A percentile compares a stretch with the other conserved stretches of the same genome.
These are phyloP conservation scores for Talaromyces wortmannii DNA, from an alignment of 495 filamentous ascomycete genomes.

Conservation along the genomic window DNA sequence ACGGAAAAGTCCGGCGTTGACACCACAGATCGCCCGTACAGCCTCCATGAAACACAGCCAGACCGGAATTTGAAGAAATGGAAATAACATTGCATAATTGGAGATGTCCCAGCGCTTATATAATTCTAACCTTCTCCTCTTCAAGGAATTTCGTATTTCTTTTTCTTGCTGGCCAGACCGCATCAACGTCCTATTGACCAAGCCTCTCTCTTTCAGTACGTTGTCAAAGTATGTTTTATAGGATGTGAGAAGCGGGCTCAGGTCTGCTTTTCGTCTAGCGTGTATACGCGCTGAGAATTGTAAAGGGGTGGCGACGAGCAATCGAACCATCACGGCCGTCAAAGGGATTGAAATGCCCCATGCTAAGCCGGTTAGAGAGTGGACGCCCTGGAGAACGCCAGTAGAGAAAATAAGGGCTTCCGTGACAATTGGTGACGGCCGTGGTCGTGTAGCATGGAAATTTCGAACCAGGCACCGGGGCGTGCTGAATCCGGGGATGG, in stretches of 20 bases:
- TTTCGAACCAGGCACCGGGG: slow-evolving; percentile 23
- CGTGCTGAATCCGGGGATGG: slow-evolving; percentile 3
- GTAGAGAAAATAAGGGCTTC: slow-evolving; percentile 44
- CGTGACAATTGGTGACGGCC: slow-evolving; percentile 36
- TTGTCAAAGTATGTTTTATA: slow-evolving; percentile 30
- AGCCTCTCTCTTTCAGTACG: slow-evolving; percentile 12
- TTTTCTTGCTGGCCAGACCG: slow-evolving; percentile 2
- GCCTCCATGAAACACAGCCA: slow-evolving; percentile 65
- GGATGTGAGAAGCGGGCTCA: slow-evolving; percentile 44
- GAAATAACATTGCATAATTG: slow-evolving; percentile 8
- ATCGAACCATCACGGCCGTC: slow-evolving; percentile 56
- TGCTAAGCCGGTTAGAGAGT: slow-evolving; percentile 51
- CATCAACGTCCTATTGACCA: slow-evolving; percentile 7
- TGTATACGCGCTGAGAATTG: slow-evolving; percentile 41
- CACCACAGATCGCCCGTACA: slow-evolving; percentile 57
- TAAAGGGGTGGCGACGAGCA: slow-evolving; percentile 51
- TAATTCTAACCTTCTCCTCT: slow-evolving; percentile 25
- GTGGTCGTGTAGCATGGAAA: slow-evolving; percentile 38
- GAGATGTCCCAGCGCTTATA: slow-evolving; percentile 35
- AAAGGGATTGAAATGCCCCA: slow-evolving; percentile 70
- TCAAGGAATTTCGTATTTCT: neutral
- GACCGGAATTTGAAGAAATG: slow-evolving; percentile 53
- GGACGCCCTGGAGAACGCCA: slow-evolving; percentile 51
- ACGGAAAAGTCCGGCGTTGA: slow-evolving; percentile 44
- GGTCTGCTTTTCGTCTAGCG: slow-evolving; percentile 30